phyloP scores from a whole-genome alignment of 2,329 filamentous ascomycete genomes.

The Xylaria sp. region DNA sequence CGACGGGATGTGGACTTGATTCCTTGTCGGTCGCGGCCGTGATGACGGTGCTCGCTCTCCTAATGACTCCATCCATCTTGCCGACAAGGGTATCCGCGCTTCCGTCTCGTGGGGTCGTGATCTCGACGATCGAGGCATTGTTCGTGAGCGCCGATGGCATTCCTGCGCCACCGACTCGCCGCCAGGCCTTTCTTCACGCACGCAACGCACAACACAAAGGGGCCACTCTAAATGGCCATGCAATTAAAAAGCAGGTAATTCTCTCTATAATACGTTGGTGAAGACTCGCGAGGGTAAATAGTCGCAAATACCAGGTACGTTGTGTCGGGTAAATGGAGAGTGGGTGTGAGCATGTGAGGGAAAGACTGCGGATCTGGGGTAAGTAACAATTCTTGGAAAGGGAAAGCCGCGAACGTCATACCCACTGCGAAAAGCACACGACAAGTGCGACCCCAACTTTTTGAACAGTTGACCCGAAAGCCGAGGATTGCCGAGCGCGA shows the following conservation, averaged over 20 bases:
- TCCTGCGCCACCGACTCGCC: conserved; percentile 51
- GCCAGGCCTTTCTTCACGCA: conserved; percentile 15
- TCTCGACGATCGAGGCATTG: conserved; percentile 69
- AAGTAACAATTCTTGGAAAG: conserved; percentile 8
- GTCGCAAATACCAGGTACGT: background rate
- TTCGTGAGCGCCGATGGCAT: conserved; percentile 67
- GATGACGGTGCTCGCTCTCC: conserved; percentile 44
- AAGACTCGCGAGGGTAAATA: conserved; percentile 3
- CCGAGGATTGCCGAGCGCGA: conserved; percentile 48
- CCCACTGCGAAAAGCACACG: conserved; percentile 36
- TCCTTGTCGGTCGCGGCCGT: conserved; percentile 35
- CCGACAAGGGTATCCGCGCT: conserved; percentile 43
- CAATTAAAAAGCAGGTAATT: background rate
- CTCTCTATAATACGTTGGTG: background rate
- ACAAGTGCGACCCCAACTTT: conserved; percentile 8
- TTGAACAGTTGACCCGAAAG: conserved; percentile 33
- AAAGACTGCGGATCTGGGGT: conserved; percentile 27
- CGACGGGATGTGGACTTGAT: conserved; percentile 55
- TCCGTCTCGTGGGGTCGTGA: conserved; percentile 56
- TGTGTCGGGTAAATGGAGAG: conserved; percentile 34
- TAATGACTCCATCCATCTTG: conserved; percentile 48
- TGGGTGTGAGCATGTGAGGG: conserved; percentile 5
- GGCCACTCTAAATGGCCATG: conserved; percentile 34
- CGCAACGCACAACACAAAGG: background rate
- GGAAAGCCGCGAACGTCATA: conserved; percentile 46